These are phyloP conservation scores for Coemansia sp. DNA, from an alignment of 192 early-diverging fungal species.

Conservation along the genomic window DNA sequence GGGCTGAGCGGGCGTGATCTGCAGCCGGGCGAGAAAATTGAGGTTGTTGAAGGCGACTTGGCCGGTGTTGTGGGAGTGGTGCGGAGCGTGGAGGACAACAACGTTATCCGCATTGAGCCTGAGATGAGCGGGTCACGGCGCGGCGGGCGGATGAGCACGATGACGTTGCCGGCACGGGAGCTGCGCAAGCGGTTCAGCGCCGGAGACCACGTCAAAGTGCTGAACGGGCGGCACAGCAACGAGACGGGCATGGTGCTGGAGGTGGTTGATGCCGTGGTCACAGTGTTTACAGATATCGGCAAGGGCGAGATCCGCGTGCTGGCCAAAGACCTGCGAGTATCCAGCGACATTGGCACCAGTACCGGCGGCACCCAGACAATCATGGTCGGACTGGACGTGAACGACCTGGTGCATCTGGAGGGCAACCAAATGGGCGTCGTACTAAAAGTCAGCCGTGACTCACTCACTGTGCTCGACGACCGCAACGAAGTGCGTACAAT, in stretches of 20 bases:
- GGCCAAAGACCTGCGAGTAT: conserved; percentile 79
- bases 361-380: conserved; percentile 19
- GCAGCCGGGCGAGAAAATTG: conserved; percentile 80
- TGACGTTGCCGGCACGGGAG: conserved; percentile 64
- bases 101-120: conserved; percentile 69
- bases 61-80: conserved; percentile 77
- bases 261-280: conserved; percentile 78
- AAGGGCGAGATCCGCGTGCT: conserved; percentile 81
- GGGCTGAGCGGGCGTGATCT: conserved; percentile 59
- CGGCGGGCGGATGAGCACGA: conserved; percentile 27
- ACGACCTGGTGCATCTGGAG: conserved; percentile 85
- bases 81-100: conserved; percentile 64
- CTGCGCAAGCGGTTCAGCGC: conserved; percentile 86
- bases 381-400: conserved; percentile 76
- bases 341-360: conserved; percentile 68
- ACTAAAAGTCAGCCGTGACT: conserved; percentile 73
- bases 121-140: conserved; percentile 59
- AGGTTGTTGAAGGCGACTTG: conserved; percentile 82
- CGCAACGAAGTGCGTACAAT: conserved; percentile 64
- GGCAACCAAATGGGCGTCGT: conserved; percentile 77
- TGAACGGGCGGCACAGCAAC: conserved; percentile 78
- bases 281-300: conserved; percentile 72
- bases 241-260: conserved; percentile 88
- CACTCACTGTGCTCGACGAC: conserved; percentile 78
- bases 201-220: conserved; percentile 94